Conservation (phyloP, 805 yeast genomes). For the Candida insectalens region DNA sequence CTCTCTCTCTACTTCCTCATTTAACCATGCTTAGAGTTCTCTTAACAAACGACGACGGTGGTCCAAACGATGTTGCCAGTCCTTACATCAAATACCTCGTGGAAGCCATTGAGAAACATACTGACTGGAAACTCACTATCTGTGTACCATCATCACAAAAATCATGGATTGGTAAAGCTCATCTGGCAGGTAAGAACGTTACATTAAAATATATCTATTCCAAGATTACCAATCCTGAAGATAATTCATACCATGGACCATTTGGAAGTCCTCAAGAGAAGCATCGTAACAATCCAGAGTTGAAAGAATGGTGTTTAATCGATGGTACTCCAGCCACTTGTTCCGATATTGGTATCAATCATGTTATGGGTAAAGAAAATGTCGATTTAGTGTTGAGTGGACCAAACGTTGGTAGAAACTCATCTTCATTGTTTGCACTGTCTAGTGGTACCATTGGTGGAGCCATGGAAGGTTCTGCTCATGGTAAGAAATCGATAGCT, state of each 20-base stretch:
- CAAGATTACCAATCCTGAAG: conserved; percentile 31
- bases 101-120: conserved; percentile 48
- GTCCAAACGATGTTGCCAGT: conserved; percentile 67
- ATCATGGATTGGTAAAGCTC: conserved; percentile 98
- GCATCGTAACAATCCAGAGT: conserved; percentile 26
- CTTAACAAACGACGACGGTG: conserved; percentile 94
- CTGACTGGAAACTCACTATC: conserved; percentile 80
- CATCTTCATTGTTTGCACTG: conserved; percentile 78
- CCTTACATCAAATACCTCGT: conserved; percentile 82
- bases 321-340: conserved; percentile 93
- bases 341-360: conserved; percentile 80
- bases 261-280: conserved; percentile 40
- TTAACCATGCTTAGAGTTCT: conserved; percentile 14
- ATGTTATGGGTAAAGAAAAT: conserved; percentile 43
- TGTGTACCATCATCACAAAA: conserved; percentile 80
- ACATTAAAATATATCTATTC: conserved; percentile 59
- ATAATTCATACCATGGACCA: conserved; percentile 59
- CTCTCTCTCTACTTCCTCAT: neutral
- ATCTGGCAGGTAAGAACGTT: conserved; percentile 68
- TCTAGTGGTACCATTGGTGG: conserved; percentile 97
- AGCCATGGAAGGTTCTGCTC: conserved; percentile 85
- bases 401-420: conserved; percentile 92
- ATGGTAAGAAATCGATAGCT: conserved; percentile 65
- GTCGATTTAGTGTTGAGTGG: conserved; percentile 88
- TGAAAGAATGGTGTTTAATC: conserved; percentile 76